Base-by-base conservation (phyloP, 2,329 filamentous ascomycete genomes). In the Graphilbum ipis-grandicollis region DNA sequence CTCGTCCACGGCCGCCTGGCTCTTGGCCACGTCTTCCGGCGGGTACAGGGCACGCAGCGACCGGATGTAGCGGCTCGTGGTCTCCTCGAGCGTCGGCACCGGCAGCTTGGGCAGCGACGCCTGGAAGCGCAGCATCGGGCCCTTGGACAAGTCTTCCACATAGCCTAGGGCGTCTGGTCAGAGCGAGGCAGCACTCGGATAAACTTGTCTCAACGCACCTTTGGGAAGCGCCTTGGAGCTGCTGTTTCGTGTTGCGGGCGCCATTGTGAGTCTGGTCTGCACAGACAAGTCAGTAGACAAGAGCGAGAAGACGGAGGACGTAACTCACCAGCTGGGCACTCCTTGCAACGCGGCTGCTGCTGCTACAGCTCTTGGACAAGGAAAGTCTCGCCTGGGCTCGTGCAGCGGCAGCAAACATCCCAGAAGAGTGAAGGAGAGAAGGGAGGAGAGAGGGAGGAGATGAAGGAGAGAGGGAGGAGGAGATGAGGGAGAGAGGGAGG, bases 1-100 rank as follows among this genome's bases (percentile, higher is more conserved):
- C 7, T 86, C 83, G 43, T 82, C 68, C 26, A 98, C 85, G 23
- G 83, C 86, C 52, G 80, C 79, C 55, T 81, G 79, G 53, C 79
- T 86, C 41, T 64, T 60, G 48, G 77, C 73, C 48, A 75, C 76
- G 56, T 90, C 82, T 47, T 61, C 56, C 28, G 68, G 56, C 31
- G 71, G 76, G 42, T 88, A 68, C 26, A 92, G 64, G 18, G 83
- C 79, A 52, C 80, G 75, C 35, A 92, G 66, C 28, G 76, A 75
- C 61, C 84, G 85, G 49, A 90, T 65, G 56, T 92, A 92, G 44
- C 81, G 75, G 44, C 72, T 68, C 28, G 80, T 71, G 7, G 82
- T 90, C 62, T 90, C 82, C 53, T 88, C 75, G 47, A 92, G 77
- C 1, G 79, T 77, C 10, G 82, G 82, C 4, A 90, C 79, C 13